Evolutionary conservation across 1,284 basidiomycete species (phyloP), one percentile per base, ranked within the genome.

Genomic region (Malassezia sp.): DNA sequence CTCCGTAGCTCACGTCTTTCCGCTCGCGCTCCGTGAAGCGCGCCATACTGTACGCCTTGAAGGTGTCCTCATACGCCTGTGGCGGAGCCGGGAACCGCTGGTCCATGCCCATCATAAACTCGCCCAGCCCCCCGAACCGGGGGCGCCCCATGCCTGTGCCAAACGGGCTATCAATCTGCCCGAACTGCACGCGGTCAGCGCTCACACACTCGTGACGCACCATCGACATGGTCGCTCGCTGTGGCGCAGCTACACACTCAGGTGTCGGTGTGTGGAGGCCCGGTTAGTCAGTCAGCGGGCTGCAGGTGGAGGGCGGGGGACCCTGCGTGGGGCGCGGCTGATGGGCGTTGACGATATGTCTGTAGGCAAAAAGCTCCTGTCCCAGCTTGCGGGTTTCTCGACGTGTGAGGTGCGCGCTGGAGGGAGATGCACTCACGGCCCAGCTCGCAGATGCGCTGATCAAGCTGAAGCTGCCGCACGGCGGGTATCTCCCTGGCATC

Each of bases 1-100:
- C 93, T 59, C 93, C 93, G 63, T 93, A 87, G 61, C 85, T 85
- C 42, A 96, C 74, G 67, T 93, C 83, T 63, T 85, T 78, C 71
- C 85, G 77, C 71, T 87, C 79, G 59, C 80, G 78, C 35, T 83
- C 80, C 9, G 83, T 80, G 32, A 90, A 77, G 82, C 88, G 83
- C 35, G 83, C 82, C 60, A 86, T 80, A 64, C 82, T 84, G 72
- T 87, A 88, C 7, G 85, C 84, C 56, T 58, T 66, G 44, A 65
- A 66, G 46, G 61, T 65, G 42, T 66, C 61, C 29, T 67, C 61
- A 48, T 65, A 70, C n/a, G 61, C 59, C 8, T 61, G 39, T 11
- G 61, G 57, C n/a, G 61, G 59, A 3, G 59, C 42, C 4, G 58
- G 50, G 18, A 67, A 59, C 8, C 61, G 55, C 9, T 42, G 49